Evolutionary conservation across 805 yeast species (phyloP).

Genomic region (Myxozyma nipponensis): DNA sequence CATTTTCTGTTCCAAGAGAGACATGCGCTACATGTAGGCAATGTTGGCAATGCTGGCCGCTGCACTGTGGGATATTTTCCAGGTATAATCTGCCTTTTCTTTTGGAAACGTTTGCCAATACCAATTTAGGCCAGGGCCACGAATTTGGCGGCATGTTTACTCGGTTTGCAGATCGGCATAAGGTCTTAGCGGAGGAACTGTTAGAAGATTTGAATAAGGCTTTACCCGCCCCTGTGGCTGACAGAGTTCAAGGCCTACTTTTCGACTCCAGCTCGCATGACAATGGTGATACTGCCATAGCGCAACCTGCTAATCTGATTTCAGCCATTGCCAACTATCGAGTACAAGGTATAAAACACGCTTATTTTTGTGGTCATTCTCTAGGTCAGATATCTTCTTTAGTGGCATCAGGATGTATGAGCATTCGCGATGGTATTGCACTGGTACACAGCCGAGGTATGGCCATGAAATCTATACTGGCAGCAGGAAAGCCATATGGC

Average conservation of each 20-base stretch:
- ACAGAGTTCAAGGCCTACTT: background rate
- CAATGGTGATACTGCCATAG: background rate
- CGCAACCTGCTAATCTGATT: background rate
- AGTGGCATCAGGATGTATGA: constrained; percentile 18
- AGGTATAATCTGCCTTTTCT: no score
- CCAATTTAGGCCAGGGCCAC: background rate
- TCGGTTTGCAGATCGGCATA: background rate
- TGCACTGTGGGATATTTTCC: no score
- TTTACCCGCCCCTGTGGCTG: background rate
- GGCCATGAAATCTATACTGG: constrained; percentile 20
- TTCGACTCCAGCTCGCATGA: background rate
- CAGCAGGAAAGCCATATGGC: constrained; percentile 6
- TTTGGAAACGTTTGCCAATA: background rate
- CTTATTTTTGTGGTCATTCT: constrained; percentile 20
- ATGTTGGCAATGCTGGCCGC: no score
- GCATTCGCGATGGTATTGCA: constrained; percentile 15
- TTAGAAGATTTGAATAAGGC: background rate
- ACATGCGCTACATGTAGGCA: no score
- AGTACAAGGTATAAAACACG: background rate
- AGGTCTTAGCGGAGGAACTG: background rate
- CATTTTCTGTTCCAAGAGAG: no score
- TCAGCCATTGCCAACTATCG: background rate
- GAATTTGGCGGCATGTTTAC: background rate
- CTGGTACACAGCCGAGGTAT: constrained; percentile 18
- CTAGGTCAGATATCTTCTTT: constrained; percentile 24